These are phyloP conservation scores for Lavandula angustifolia DNA, from an alignment of 257 asterid genomes.

Conservation along the genomic window DNA sequence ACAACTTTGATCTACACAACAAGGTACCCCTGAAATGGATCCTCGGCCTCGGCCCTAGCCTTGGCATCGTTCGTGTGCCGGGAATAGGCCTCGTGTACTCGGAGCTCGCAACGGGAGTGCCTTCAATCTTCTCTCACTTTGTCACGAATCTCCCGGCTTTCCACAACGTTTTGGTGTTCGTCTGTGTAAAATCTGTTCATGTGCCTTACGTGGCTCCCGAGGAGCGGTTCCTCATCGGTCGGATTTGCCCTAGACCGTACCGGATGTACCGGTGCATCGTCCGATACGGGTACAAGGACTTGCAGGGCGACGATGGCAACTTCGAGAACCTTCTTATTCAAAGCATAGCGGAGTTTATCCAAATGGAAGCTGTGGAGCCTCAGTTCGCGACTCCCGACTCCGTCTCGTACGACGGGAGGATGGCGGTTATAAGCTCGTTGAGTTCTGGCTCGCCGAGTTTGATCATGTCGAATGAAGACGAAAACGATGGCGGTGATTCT, in stretches of 20 bases:
- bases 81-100: constrained; percentile 94
- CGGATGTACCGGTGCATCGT: constrained; percentile 95
- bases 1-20: constrained; percentile 85
- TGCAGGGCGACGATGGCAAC: constrained; percentile 75
- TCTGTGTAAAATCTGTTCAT: constrained; percentile 85
- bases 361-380: constrained; percentile 90
- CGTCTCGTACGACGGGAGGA: constrained; percentile 76
- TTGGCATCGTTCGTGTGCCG: constrained; percentile 93
- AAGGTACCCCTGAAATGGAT: constrained; percentile 92
- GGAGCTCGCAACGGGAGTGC: constrained; percentile 89
- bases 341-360: constrained; percentile 91
- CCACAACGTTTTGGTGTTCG: constrained; percentile 81
- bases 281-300: constrained; percentile 91
- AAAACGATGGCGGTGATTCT: constrained; percentile 36
- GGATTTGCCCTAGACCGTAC: constrained; percentile 87
- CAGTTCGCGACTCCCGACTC: constrained; percentile 65
- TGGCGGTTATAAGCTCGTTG: constrained; percentile 87
- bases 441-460: constrained; percentile 48
- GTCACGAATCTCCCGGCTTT: constrained; percentile 97
- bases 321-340: constrained; percentile 80
- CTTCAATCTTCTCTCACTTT: constrained; percentile 85
- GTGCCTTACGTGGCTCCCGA: constrained; percentile 83
- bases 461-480: constrained; percentile 51
- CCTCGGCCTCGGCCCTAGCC: constrained; percentile 86
- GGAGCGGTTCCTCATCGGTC: constrained; percentile 93